Percentiles rank a stretch among this genome's conserved stretches.
phyloP scores from a whole-genome alignment of 2,329 filamentous ascomycete genomes.

The Fusarium pilosicola region DNA sequence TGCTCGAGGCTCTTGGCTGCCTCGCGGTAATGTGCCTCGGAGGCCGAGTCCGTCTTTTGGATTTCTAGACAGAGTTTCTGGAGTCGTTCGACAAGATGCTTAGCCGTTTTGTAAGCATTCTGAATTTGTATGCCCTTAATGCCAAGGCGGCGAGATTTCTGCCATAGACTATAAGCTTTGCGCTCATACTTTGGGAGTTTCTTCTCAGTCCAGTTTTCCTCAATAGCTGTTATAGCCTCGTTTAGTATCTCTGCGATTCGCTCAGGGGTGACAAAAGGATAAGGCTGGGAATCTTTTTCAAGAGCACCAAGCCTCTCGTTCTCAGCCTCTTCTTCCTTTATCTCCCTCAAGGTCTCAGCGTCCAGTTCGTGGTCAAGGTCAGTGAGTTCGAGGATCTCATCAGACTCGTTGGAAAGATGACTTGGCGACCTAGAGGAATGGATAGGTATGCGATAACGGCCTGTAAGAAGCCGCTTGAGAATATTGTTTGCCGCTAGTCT shows the following conservation, averaged over 20 bases:
- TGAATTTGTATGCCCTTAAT: conserved; percentile 53
- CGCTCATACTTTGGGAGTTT: conserved; percentile 65
- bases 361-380: conserved; percentile 53
- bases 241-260: conserved; percentile 23
- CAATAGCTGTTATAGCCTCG: conserved; percentile 59
- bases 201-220: conserved; percentile 65
- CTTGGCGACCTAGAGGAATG: conserved; percentile 19
- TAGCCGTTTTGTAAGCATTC: conserved; percentile 54
- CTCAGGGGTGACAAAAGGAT: conserved; percentile 51
- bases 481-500: conserved; percentile 55
- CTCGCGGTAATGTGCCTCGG: conserved; percentile 60
- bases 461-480: conserved; percentile 54
- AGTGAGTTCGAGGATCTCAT: conserved; percentile 17
- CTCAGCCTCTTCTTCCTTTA: conserved; percentile 55
- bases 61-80: conserved; percentile 65
- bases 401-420: conserved; percentile 7
- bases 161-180: conserved; percentile 72
- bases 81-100: conserved; percentile 62
- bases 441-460: conserved; percentile 38
- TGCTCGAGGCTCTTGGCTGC: conserved; percentile 70
- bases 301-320: conserved; percentile 7
- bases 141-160: conserved; percentile 57
- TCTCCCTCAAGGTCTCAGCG: conserved; percentile 68
- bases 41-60: conserved; percentile 61
- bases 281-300: background rate